phyloP scores from a whole-genome alignment of 225 moss, liverwort and hornwort genomes.

The Takakia lepidozioides region DNA sequence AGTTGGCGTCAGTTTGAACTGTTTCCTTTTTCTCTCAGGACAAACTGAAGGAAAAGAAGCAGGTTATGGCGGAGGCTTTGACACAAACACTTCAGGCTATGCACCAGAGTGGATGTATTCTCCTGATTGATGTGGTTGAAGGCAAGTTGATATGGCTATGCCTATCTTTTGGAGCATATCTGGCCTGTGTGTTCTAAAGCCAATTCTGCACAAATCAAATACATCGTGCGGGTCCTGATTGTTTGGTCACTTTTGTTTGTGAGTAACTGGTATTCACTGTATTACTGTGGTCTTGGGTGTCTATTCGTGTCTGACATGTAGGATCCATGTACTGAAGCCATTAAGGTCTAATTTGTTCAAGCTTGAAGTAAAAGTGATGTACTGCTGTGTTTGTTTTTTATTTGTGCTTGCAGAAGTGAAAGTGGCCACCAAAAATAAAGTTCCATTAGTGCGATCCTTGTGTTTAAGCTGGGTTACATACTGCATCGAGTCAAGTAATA shows the following conservation, averaged over 20 bases:
- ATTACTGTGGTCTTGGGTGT: too few relatives aligned
- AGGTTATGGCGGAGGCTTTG: slow-evolving; percentile 88
- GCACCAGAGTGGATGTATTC: slow-evolving; percentile 80
- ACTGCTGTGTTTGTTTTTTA: too few relatives aligned
- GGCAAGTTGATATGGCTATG: slow-evolving; percentile 35
- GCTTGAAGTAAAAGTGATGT: too few relatives aligned
- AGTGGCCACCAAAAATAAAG: slow-evolving; percentile 89
- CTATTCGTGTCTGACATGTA: too few relatives aligned
- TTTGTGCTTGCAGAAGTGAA: slow-evolving; percentile 56
- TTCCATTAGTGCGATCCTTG: slow-evolving; percentile 78
- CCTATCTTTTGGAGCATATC: too few relatives aligned
- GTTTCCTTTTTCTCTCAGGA: slow-evolving; percentile 27
- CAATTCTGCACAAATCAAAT: too few relatives aligned
- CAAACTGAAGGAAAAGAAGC: slow-evolving; percentile 90
- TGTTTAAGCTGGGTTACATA: slow-evolving; percentile 83
- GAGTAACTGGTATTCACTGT: not conserved
- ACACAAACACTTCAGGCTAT: slow-evolving; percentile 69
- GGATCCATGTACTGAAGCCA: too few relatives aligned
- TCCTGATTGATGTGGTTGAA: slow-evolving; percentile 75
- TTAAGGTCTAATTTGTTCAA: too few relatives aligned
- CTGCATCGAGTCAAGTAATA: slow-evolving; percentile 80
- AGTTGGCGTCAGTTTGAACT: too few relatives aligned
- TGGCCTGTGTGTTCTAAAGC: too few relatives aligned
- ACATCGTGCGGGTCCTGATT: not conserved
- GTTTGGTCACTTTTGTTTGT: not conserved